Conservation (phyloP, 1,139 yeast genomes). For the Debaryomyces nepalensis region DNA sequence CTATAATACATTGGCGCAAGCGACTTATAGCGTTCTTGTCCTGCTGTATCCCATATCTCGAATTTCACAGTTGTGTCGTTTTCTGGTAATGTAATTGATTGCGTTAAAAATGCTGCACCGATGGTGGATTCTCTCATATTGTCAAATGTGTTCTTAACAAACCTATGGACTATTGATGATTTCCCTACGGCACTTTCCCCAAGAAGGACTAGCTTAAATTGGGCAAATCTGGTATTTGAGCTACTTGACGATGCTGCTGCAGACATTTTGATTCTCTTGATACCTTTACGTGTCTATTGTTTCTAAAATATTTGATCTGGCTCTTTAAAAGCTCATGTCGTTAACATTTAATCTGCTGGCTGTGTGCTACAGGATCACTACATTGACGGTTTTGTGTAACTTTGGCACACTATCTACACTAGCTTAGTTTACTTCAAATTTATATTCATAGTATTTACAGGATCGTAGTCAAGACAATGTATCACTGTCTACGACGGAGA, state of each 20-base stretch:
- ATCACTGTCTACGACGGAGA: slow-evolving; percentile 1
- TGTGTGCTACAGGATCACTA: slow-evolving; percentile 7
- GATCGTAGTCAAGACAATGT: slow-evolving; percentile 6
- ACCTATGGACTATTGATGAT: slow-evolving; percentile 51
- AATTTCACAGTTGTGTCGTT: slow-evolving; percentile 44
- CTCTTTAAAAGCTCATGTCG: neutral
- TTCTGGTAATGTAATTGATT: slow-evolving; percentile 61
- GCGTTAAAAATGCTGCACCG: slow-evolving; percentile 97
- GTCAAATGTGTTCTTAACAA: slow-evolving; percentile 78
- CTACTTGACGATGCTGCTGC: slow-evolving; percentile 9
- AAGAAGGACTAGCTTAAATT: slow-evolving; percentile 49
- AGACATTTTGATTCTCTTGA: slow-evolving; percentile 13
- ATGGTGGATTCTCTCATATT: slow-evolving; percentile 94
- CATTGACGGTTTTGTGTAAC: slow-evolving; percentile 9
- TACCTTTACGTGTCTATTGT: neutral
- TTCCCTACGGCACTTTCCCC: slow-evolving; percentile 58
- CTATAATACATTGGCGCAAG: slow-evolving; percentile 56
- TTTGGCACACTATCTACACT: neutral
- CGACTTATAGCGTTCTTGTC: slow-evolving; percentile 53
- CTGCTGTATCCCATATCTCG: slow-evolving; percentile 58
- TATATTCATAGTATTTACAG: slow-evolving; percentile 9
- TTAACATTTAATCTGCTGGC: slow-evolving; percentile 8
- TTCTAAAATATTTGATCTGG: neutral
- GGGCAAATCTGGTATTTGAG: slow-evolving; percentile 33
- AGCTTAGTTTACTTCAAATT: slow-evolving; percentile 1